These are phyloP conservation scores for Pseudocercospora cruenta DNA, from an alignment of 2,329 filamentous ascomycete species.

Conservation along the genomic window DNA sequence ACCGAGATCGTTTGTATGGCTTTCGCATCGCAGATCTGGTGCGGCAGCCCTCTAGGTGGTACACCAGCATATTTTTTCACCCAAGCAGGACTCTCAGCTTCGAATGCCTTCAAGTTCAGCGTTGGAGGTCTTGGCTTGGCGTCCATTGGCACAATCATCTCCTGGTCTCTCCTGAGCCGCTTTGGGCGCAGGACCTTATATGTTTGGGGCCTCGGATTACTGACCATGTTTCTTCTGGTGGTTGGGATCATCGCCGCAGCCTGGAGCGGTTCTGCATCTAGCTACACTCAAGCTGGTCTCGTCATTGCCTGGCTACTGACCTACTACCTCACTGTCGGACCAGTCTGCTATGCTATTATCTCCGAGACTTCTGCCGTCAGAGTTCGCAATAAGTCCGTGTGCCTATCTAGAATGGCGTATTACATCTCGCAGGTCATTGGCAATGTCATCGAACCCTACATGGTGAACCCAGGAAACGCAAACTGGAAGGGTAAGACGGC, in stretches of 20 bases:
- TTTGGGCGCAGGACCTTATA: constrained; percentile 43
- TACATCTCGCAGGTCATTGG: constrained; percentile 37
- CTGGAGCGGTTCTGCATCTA: constrained; percentile 20
- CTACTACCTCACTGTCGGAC: constrained; percentile 39
- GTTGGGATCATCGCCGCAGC: constrained; percentile 26
- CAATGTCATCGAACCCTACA: constrained; percentile 41
- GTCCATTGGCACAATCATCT: constrained; percentile 36
- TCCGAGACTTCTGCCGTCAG: constrained; percentile 35
- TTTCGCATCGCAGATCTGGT: constrained; percentile 44
- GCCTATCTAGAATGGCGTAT: constrained; percentile 37
- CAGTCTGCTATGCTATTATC: constrained; percentile 37
- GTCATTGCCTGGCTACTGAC: constrained; percentile 26
- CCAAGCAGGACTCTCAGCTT: constrained; percentile 37
- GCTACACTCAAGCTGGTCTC: constrained; percentile 43
- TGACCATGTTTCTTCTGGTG: constrained; percentile 36
- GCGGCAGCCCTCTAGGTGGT: constrained; percentile 28
- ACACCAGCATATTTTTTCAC: constrained; percentile 38
- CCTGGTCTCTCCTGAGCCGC: constrained; percentile 38
- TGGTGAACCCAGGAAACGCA: constrained; percentile 38
- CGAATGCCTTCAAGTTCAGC: constrained; percentile 31
- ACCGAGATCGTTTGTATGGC: constrained; percentile 45
- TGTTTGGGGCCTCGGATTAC: constrained; percentile 26
- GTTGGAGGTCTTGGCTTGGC: constrained; percentile 31
- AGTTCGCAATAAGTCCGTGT: constrained; percentile 36
- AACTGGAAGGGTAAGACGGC: constrained; percentile 35